Percentiles rank a stretch among this genome's conserved stretches.
phyloP scores from a whole-genome alignment of 306 rosid species.

The Vigna nakashimae region DNA sequence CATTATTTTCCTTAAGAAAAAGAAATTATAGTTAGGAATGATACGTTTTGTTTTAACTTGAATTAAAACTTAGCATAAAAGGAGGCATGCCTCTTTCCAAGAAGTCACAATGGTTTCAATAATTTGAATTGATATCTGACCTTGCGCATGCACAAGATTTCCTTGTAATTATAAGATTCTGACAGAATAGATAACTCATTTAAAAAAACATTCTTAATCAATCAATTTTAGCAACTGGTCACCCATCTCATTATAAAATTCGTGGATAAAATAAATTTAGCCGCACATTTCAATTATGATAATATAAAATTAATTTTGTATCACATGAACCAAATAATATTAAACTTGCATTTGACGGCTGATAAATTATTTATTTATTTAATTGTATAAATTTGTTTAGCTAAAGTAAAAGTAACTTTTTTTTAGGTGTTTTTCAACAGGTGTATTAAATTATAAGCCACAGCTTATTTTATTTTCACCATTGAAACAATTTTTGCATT shows the following conservation, averaged over 20 bases:
- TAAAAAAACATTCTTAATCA: not conserved
- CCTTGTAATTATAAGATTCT: not conserved
- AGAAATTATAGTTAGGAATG: too few relatives aligned
- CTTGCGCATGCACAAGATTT: not conserved
- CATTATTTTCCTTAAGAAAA: not conserved
- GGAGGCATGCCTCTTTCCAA: slow-evolving; percentile 16
- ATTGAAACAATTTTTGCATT: too few relatives aligned
- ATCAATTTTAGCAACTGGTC: not conserved
- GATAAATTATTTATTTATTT: too few relatives aligned
- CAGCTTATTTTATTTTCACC: too few relatives aligned
- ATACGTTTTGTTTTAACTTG: not conserved
- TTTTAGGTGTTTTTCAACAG: too few relatives aligned
- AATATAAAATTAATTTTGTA: not conserved
- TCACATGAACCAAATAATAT: too few relatives aligned
- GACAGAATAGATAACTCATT: not conserved
- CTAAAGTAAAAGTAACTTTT: too few relatives aligned
- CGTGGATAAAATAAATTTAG: not conserved
- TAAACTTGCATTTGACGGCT: too few relatives aligned
- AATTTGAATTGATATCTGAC: slow-evolving; percentile 42
- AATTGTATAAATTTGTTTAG: too few relatives aligned
- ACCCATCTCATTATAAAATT: not conserved
- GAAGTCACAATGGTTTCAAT: slow-evolving; percentile 28
- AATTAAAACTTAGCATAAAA: not conserved
- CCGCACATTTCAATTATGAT: too few relatives aligned
- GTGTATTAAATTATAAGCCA: too few relatives aligned